These are phyloP conservation scores for sunflower (Helianthus annuus) DNA, from an alignment of 129 eudicot genomes.

Conservation along the genomic window DNA sequence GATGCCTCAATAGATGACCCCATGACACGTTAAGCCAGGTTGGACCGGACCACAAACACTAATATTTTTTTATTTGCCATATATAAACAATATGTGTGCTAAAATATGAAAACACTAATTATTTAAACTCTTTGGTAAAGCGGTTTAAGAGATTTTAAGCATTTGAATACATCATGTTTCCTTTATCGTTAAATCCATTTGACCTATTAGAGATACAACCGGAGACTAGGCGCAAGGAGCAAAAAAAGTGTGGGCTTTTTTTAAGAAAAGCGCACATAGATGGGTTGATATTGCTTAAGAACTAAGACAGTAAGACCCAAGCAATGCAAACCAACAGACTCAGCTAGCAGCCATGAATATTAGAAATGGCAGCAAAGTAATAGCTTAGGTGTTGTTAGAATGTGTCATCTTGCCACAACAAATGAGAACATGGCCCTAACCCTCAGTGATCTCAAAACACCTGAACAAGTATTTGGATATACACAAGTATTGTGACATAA, in stretches of 20 bases:
- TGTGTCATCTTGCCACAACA: conserved; percentile 8
- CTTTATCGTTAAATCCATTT: not conserved
- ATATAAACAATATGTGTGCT: not conserved
- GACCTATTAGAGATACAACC: not conserved
- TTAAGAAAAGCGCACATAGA: too few relatives aligned
- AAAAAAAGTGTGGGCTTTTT: too few relatives aligned
- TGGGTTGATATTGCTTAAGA: not conserved
- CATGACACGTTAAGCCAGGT: not conserved
- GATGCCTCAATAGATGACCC: too few relatives aligned
- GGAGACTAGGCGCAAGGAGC: too few relatives aligned
- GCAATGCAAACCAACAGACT: not conserved
- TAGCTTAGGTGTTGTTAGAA: conserved; percentile 3
- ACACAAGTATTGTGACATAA: not conserved
- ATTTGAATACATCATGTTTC: not conserved
- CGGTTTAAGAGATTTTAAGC: not conserved
- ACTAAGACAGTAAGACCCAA: not conserved
- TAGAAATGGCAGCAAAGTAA: not conserved
- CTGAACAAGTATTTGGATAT: not conserved
- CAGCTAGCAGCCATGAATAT: not conserved
- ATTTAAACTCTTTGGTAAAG: too few relatives aligned
- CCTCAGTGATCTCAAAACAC: conserved; percentile 2
- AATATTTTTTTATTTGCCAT: not conserved
- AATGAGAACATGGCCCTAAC: conserved; percentile 8
- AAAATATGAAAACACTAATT: not conserved
- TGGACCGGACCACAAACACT: not conserved